A percentile compares a stretch with the other conserved stretches of the same genome.
Conservation (phyloP, 2,329 filamentous ascomycete species). For the Colletotrichum chlorophyti region DNA sequence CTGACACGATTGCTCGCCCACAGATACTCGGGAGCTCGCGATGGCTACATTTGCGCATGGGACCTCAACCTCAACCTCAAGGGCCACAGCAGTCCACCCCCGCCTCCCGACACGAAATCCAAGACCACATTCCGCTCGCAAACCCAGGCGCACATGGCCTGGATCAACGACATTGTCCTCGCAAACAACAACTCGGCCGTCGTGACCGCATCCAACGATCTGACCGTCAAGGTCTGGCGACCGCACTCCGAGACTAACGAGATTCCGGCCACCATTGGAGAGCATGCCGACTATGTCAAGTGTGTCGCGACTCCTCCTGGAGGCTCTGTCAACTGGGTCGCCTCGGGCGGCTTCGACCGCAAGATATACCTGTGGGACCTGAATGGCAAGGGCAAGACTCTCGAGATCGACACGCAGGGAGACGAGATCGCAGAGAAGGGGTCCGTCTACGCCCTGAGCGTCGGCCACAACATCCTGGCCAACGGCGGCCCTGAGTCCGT, state of each 20-base stretch:
- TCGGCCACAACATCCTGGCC: conserved; percentile 80
- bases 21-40: conserved; percentile 94
- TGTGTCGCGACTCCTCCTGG: conserved; percentile 78
- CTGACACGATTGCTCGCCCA: background rate
- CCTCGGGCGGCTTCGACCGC: conserved; percentile 90
- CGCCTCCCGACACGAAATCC: conserved; percentile 41
- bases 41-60: conserved; percentile 97
- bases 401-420: conserved; percentile 85
- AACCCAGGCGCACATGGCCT: conserved; percentile 84
- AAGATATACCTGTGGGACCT: conserved; percentile 95
- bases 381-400: conserved; percentile 81
- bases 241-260: conserved; percentile 65
- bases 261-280: conserved; percentile 81
- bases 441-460: conserved; percentile 90
- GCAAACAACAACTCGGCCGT: conserved; percentile 80
- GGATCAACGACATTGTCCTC: conserved; percentile 92
- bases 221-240: conserved; percentile 92
- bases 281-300: conserved; percentile 97
- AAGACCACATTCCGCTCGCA: conserved; percentile 63
- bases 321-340: conserved; percentile 80
- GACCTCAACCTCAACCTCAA: conserved; percentile 78
- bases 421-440: conserved; percentile 90
- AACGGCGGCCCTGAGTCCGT: conserved; percentile 95
- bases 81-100: conserved; percentile 32
- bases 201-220: conserved; percentile 91